These are phyloP conservation scores for Cyberlindnera xylosilytica DNA, from an alignment of 805 yeast species.

Conservation along the genomic window DNA sequence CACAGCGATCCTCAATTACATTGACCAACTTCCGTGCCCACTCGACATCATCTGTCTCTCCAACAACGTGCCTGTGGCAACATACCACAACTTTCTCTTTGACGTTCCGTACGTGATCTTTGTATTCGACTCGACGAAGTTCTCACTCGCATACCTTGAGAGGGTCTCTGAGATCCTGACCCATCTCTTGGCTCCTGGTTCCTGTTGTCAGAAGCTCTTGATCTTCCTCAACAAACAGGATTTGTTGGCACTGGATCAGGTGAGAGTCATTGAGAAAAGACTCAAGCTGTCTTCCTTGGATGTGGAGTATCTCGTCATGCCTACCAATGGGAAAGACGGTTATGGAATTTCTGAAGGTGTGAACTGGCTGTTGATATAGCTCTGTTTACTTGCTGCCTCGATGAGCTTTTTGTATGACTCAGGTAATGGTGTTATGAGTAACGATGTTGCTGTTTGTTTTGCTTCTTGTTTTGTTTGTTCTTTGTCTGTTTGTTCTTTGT, in stretches of 20 bases:
- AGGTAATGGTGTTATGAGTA: constrained; percentile 20
- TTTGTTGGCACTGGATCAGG: constrained; percentile 3
- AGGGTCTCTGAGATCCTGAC: constrained; percentile 7
- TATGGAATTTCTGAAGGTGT: constrained; percentile 28
- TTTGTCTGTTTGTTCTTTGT: not conserved
- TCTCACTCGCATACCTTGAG: constrained; percentile 12
- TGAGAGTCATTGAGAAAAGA: constrained; percentile 14
- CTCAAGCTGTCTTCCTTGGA: constrained; percentile 7
- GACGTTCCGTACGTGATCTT: constrained; percentile 19
- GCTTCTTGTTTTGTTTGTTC: not conserved
- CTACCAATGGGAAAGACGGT: constrained; percentile 15
- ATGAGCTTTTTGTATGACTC: constrained; percentile 29
- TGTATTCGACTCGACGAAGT: constrained; percentile 21
- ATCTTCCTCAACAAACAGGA: constrained; percentile 24
- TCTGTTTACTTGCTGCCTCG: constrained; percentile 21
- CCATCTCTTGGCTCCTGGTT: constrained; percentile 5
- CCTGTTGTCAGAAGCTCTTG: constrained; percentile 16
- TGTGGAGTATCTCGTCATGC: constrained; percentile 19
- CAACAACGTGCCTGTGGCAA: constrained; percentile 18
- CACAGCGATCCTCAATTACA: constrained; percentile 16
- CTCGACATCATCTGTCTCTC: constrained; percentile 20
- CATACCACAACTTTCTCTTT: constrained; percentile 21
- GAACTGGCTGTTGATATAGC: constrained; percentile 27
- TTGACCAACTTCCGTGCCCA: constrained; percentile 13
- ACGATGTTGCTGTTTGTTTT: not conserved